phyloP scores from a whole-genome alignment of 441 rosid species.

The Populus hybrid region DNA sequence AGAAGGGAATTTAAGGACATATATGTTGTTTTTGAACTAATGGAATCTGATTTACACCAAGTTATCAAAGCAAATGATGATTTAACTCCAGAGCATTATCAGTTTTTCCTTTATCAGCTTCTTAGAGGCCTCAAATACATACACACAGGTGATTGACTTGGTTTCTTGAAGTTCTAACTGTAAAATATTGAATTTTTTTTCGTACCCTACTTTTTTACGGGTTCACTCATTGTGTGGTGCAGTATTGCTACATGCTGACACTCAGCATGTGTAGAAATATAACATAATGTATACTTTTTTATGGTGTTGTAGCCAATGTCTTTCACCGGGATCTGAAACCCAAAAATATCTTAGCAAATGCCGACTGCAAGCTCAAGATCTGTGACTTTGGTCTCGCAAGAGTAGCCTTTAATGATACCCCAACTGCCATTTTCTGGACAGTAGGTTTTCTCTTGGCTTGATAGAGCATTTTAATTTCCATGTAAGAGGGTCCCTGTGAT shows the following conservation, averaged over 20 bases:
- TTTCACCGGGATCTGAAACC: conserved; percentile 94
- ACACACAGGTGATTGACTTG: conserved; percentile 70
- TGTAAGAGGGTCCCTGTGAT: not conserved
- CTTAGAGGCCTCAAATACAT: conserved; percentile 94
- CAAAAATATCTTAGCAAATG: conserved; percentile 90
- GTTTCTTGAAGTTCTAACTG: not conserved
- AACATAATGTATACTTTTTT: not conserved
- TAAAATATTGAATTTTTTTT: not conserved
- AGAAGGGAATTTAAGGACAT: conserved; percentile 94
- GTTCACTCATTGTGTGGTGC: not conserved
- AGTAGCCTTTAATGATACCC: conserved; percentile 94
- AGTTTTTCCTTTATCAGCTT: conserved; percentile 95
- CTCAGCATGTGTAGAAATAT: not conserved
- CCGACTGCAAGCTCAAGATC: conserved; percentile 93
- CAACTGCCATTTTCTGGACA: conserved; percentile 96
- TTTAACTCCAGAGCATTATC: conserved; percentile 92
- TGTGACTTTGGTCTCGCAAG: conserved; percentile 98
- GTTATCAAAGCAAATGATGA: conserved; percentile 98
- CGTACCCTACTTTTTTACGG: not conserved
- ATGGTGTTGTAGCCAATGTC: conserved; percentile 69
- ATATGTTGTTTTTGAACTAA: conserved; percentile 90
- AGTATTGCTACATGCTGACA: not conserved
- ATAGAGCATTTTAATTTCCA: not conserved
- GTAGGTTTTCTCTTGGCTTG: conserved; percentile 36
- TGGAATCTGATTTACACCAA: conserved; percentile 98